Evolutionary conservation across 495 filamentous ascomycete species (phyloP), one percentile per base, ranked within the genome.

Genomic region (Aspergillus cristatus): DNA sequence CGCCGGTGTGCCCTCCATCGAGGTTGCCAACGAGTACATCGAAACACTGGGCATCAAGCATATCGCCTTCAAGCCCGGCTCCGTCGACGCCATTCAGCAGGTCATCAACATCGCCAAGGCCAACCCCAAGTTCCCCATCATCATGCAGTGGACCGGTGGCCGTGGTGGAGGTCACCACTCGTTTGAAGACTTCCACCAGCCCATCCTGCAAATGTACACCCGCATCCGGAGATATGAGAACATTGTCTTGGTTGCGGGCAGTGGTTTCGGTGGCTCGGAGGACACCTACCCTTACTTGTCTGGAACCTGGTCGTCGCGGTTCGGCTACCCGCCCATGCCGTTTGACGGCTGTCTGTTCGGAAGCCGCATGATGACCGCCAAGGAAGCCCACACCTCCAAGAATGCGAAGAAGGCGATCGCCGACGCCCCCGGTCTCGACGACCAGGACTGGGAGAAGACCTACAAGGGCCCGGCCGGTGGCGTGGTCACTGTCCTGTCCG

Each of bases 401-500:
- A 85, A 83, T 36, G 91, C 90, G 36, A 98, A 98, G 70, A 78
- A 93, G 64, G 91, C 91, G 26, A 98, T 98, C 49, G 79, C 83
- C 18, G 87, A 94, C 47, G 91, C 90, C 8, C 75, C 80, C 41
- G 91, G 91, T 46, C 70, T 95, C 13, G 84, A 88, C 34, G 89
- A 98, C 51, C 61, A 63, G 44, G 76, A 94, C 40, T 98, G 91
- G 91, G 91, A 96, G 67, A 84, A 93, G 68, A 96, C 90, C 11
- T 97, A 96, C 71, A 90, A 91, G 59, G 81, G 85, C 3, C 65
- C 86, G 28, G 82, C 87, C 31, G 91, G 91, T 53, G 91, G 91
- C 51, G 81, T 98, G 18, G 86, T 98, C 50, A 96, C 91, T n/a
- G 90, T 98, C 28, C 71, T 85, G 38, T 98, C 91, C 4, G 91